These are phyloP conservation scores for Globisporangium canariense DNA, from an alignment of 352 stramenopile species.

Conservation along the genomic window DNA sequence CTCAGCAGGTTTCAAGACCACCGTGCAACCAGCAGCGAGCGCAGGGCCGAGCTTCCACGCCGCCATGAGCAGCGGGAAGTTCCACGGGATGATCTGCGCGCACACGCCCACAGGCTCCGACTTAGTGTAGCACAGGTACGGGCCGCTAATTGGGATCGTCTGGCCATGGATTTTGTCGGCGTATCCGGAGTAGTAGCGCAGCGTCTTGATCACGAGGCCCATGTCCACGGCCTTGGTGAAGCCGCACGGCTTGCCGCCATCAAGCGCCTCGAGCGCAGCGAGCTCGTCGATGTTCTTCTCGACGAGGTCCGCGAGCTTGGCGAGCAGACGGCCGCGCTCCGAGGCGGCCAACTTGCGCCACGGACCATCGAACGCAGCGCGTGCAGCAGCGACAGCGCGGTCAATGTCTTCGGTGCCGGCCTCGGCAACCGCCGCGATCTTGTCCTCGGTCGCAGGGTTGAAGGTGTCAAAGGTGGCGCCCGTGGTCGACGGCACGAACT, in stretches of 20 bases:
- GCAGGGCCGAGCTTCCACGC: conserved; percentile 90
- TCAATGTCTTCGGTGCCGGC: conserved; percentile 67
- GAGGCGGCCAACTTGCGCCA: conserved; percentile 56
- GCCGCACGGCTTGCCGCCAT: conserved; percentile 91
- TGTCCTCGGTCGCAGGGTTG: conserved; percentile 81
- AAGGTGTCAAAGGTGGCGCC: conserved; percentile 77
- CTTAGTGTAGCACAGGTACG: conserved; percentile 59
- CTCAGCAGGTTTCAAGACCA: conserved; percentile 93
- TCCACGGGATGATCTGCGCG: conserved; percentile 94
- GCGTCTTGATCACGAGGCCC: conserved; percentile 68
- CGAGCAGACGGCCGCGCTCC: conserved; percentile 36
- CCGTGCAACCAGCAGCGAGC: conserved; percentile 88
- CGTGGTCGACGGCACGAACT: conserved; percentile 69
- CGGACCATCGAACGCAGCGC: conserved; percentile 59
- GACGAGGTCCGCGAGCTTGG: conserved; percentile 44
- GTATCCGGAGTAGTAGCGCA: conserved; percentile 94
- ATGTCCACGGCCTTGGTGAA: conserved; percentile 84
- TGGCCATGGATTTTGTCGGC: conserved; percentile 77
- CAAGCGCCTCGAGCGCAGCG: conserved; percentile 86
- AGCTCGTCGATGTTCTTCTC: conserved; percentile 61
- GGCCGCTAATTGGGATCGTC: conserved; percentile 50
- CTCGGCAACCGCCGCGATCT: conserved; percentile 67
- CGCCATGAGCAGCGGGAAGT: conserved; percentile 96
- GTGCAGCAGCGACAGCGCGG: conserved; percentile 63
- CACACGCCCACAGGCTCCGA: conserved; percentile 81